Conservation (phyloP, 2,329 filamentous ascomycete genomes). For the Trichothecium sympodiale region DNA sequence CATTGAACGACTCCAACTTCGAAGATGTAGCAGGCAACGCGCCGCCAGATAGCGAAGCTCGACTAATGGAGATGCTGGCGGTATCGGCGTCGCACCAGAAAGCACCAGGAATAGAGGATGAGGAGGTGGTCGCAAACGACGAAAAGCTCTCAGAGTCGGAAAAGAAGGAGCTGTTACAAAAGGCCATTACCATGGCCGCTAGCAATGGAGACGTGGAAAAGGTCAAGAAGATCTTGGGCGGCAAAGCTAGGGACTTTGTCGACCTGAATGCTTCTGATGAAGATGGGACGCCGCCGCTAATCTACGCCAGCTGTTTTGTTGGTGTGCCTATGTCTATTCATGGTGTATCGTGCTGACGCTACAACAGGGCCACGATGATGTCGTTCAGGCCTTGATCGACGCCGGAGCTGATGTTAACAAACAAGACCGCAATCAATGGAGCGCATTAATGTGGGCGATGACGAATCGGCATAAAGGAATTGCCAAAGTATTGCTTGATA, state of each 20-base stretch:
- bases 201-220: conserved; percentile 88
- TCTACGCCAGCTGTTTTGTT: conserved; percentile 97
- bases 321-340: no score
- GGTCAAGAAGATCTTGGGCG: conserved; percentile 63
- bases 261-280: conserved; percentile 84
- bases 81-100: conserved; percentile 78
- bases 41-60: conserved; percentile 65
- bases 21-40: conserved; percentile 46
- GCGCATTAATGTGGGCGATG: conserved; percentile 98
- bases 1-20: conserved; percentile 71
- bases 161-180: conserved; percentile 75
- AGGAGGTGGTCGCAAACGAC: conserved; percentile 67
- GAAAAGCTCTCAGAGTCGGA: conserved; percentile 62
- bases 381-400: conserved; percentile 73
- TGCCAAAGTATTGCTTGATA: conserved; percentile 82
- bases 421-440: conserved; percentile 96
- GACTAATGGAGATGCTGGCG: conserved; percentile 91
- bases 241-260: conserved; percentile 63
- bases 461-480: conserved; percentile 96
- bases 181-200: conserved; percentile 83
- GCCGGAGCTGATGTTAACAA: conserved; percentile 83
- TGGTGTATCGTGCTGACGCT: conserved; percentile 6
- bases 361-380: conserved; percentile 69
- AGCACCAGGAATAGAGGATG: conserved; percentile 61
- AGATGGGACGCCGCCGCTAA: conserved; percentile 90